These are phyloP conservation scores for Glaciozyma antarctica DNA, from an alignment of 768 basidiomycete genomes.

Conservation along the genomic window DNA sequence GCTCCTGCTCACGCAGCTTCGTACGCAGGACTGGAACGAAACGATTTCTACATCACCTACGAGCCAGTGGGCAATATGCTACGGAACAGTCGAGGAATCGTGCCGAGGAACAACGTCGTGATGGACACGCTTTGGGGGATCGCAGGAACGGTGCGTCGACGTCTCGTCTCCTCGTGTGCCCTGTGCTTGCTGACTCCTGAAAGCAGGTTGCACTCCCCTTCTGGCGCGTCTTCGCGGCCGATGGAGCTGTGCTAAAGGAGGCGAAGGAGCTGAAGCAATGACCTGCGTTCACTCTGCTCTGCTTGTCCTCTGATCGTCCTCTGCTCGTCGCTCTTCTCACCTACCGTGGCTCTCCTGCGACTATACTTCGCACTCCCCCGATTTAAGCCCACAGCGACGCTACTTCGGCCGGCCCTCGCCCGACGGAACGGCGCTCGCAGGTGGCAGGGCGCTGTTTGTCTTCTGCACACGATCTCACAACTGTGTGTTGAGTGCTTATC, in stretches of 20 bases:
- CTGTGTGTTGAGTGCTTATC: too few species aligned
- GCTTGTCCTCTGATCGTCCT: neutral
- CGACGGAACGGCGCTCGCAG: too few species aligned
- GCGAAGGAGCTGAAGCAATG: constrained; percentile 2
- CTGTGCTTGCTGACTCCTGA: too few species aligned
- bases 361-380: too few species aligned
- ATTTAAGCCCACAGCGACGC: too few species aligned
- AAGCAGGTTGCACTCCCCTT: constrained; percentile 32
- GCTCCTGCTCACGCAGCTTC: neutral
- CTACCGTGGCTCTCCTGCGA: too few species aligned
- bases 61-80: constrained; percentile 62
- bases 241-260: constrained; percentile 18
- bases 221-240: constrained; percentile 30
- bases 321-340: neutral
- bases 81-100: constrained; percentile 56
- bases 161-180: neutral
- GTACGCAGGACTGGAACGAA: constrained; percentile 54
- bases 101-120: constrained; percentile 54
- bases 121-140: constrained; percentile 43
- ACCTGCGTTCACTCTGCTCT: neutral
- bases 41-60: constrained; percentile 63
- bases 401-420: too few species aligned
- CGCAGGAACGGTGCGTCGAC: constrained; percentile 8
- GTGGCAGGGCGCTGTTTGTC: too few species aligned
- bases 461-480: too few species aligned